phyloP scores from a whole-genome alignment of 2,329 filamentous ascomycete genomes.

The Fusarium tricinctum region DNA sequence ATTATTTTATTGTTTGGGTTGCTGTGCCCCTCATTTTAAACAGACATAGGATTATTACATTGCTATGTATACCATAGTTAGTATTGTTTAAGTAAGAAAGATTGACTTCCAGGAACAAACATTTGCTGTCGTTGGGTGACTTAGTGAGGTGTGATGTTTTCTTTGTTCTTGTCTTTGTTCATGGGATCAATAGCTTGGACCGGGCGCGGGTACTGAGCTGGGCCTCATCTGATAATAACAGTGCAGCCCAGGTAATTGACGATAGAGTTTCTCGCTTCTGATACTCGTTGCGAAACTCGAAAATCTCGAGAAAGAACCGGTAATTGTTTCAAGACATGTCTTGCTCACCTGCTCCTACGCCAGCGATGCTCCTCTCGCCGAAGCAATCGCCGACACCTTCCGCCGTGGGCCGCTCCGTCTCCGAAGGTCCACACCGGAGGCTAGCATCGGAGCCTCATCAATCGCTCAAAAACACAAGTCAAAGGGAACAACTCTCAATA shows the following conservation, averaged over 20 bases:
- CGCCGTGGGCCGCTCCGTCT: constrained; percentile 20
- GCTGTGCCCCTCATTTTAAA: constrained; percentile 14
- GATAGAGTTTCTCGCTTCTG: neutral
- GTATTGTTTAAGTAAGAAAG: constrained; percentile 28
- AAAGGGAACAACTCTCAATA: accelerated
- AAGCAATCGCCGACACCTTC: constrained; percentile 32
- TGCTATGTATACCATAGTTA: constrained; percentile 38
- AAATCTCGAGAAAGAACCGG: neutral
- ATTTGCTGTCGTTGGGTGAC: constrained; percentile 2
- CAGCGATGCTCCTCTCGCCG: constrained; percentile 26
- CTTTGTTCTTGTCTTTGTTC: constrained; percentile 32
- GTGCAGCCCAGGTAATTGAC: neutral
- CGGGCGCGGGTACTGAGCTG: neutral
- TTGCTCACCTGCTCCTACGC: neutral
- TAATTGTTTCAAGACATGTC: neutral
- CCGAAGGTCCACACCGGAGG: constrained; percentile 26
- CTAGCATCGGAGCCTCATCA: constrained; percentile 9
- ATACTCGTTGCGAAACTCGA: neutral
- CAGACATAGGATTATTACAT: constrained; percentile 33
- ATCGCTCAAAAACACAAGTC: neutral
- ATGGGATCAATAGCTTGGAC: constrained; percentile 3
- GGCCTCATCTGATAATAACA: constrained; percentile 1
- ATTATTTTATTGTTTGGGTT: constrained; percentile 5
- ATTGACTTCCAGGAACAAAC: constrained; percentile 13
- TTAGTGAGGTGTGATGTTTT: constrained; percentile 24